Evolutionary conservation across 2,329 filamentous ascomycete genomes (phyloP), one percentile per base, ranked within the genome.

Genomic region (Colletotrichum tamarilloi): DNA sequence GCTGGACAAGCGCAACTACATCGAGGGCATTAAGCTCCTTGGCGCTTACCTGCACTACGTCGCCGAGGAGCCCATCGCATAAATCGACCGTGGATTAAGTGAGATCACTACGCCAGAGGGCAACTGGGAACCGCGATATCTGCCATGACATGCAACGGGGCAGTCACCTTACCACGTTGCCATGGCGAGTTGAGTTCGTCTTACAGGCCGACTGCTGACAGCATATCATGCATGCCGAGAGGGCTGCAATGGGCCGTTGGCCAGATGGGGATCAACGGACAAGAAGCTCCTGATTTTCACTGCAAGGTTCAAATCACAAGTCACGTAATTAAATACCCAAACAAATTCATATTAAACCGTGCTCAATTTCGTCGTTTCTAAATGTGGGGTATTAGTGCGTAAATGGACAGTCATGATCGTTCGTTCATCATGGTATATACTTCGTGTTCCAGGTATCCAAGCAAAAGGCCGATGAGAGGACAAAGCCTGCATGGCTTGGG

Each of bases 31-130:
- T 79, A 99, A 99, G 90, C 85, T 99, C 75, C 85, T 99, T 71
- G 97, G 97, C 60, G 94, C 96, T 4, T 99, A 99, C 82, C 86
- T 99, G 81, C 96, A 98, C 85, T 98, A 98, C 78, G 95, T 98
- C 76, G 95, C 95, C 2, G 94, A 96, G 81, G 97, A 99, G 88
- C 92, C 94, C 52, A 91, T 82, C 75, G 68, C 65, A 46, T 85
- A 79, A 80, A 38, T 42, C 38, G 22, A 16, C 26, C n/a, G 24
- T 42, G 60, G 14, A 49, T 32, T 5, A n/a, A 8, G n/a, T 38
- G 42, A 55, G 30, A 24, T 46, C 35, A 24, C 19, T n/a, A 59
- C 19, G 30, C 22, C 30, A 58, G 42, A 30, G 16, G 67, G 14
- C 16, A 49, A 26, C 30, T 42, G 58, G 32, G 32, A 62, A 56